Conservation (phyloP, 192 early-diverging fungal genomes). For the Obelidium mucronatum region DNA sequence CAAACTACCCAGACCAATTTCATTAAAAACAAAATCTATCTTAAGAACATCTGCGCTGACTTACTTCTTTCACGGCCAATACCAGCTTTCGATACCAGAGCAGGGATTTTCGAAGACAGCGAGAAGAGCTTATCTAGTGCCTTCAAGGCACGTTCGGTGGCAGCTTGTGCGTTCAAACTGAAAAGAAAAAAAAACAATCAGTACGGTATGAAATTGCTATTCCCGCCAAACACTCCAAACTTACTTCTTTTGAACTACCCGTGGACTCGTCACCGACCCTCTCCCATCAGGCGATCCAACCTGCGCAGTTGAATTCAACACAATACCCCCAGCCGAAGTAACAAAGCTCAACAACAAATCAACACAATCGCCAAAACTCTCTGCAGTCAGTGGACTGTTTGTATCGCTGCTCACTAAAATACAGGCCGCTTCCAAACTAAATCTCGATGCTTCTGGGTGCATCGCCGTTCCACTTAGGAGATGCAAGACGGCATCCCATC, state of each 20-base stretch:
- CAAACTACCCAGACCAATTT: conserved; percentile 55
- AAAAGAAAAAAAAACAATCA: not conserved
- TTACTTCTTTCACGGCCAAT: conserved; percentile 54
- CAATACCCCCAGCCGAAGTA: conserved; percentile 49
- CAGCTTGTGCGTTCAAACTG: conserved; percentile 52
- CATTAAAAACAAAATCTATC: conserved; percentile 22
- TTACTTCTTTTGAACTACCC: conserved; percentile 1
- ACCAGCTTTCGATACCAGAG: conserved; percentile 43
- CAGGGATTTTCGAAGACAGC: conserved; percentile 66
- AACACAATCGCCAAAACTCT: conserved; percentile 79
- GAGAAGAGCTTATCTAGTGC: conserved; percentile 72
- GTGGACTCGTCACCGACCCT: conserved; percentile 1
- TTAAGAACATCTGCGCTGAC: too few species aligned
- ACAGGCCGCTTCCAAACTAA: conserved; percentile 68
- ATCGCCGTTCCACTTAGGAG: conserved; percentile 63
- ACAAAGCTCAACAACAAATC: conserved; percentile 73
- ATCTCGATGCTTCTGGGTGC: conserved; percentile 67
- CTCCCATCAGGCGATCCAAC: conserved; percentile 2
- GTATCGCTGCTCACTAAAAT: conserved; percentile 59
- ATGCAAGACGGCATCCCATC: conserved; percentile 61
- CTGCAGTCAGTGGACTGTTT: conserved; percentile 51
- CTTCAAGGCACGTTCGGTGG: conserved; percentile 68
- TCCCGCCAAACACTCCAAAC: not conserved
- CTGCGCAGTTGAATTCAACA: conserved; percentile 3
- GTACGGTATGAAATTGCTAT: not conserved